Conservation (phyloP, 2,329 filamentous ascomycete species). For the Davidsoniella australis region DNA sequence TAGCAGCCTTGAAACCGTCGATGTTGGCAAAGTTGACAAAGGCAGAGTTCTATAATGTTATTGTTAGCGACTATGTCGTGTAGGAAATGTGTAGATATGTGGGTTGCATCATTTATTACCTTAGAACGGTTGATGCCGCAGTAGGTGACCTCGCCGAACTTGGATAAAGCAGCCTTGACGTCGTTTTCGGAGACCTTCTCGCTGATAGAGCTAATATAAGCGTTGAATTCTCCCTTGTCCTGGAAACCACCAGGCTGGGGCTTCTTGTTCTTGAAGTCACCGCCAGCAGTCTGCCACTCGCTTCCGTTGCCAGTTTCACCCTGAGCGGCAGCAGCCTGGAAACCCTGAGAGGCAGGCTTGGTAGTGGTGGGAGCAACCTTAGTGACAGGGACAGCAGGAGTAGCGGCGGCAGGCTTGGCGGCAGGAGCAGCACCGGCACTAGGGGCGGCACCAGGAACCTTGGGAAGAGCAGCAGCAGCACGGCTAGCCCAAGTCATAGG, state of each 20-base stretch:
- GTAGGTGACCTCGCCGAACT: conserved; percentile 53
- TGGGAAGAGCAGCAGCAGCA: conserved; percentile 36
- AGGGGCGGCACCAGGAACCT: conserved; percentile 16
- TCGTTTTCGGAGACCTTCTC: conserved; percentile 67
- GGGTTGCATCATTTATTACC: conserved; percentile 32
- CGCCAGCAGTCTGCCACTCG: conserved; percentile 80
- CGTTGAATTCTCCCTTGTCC: conserved; percentile 62
- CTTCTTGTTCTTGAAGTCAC: conserved; percentile 71
- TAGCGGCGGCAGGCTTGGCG: conserved; percentile 34
- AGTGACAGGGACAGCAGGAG: conserved; percentile 22
- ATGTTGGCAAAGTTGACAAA: conserved; percentile 83
- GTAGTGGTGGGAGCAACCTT: conserved; percentile 1
- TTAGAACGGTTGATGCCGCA: conserved; percentile 71
- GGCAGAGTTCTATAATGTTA: conserved; percentile 59
- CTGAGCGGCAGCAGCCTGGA: conserved; percentile 22
- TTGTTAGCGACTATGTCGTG: conserved; percentile 13
- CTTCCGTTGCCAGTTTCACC: conserved; percentile 25
- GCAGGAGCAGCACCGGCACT: conserved; percentile 40
- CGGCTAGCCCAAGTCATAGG: conserved; percentile 63
- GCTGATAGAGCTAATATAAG: conserved; percentile 90
- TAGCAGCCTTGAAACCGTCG: conserved; percentile 68
- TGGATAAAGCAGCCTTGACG: conserved; percentile 51
- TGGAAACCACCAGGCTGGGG: conserved; percentile 44
- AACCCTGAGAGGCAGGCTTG: conserved; percentile 18
- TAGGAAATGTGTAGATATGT: background rate